Percentiles rank a stretch among this genome's conserved stretches.
Conservation (phyloP, 495 filamentous ascomycete genomes). For the Aspergillus panamensis region DNA sequence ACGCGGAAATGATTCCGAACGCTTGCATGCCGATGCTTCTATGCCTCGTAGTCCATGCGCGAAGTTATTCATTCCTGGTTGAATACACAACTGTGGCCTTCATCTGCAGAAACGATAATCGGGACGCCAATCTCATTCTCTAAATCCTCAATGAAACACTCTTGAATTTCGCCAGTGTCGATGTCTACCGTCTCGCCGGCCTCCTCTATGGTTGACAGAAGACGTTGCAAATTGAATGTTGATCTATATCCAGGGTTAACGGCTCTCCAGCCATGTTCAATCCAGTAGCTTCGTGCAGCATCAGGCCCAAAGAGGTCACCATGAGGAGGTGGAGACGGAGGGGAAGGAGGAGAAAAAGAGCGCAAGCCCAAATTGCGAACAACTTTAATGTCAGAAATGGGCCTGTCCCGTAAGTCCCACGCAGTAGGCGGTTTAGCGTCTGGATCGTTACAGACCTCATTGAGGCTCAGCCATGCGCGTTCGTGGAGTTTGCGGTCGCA, state of each 20-base stretch:
- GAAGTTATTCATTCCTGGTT: too few species aligned
- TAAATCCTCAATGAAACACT: not conserved
- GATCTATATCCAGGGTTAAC: not conserved
- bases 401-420: slow-evolving; percentile 18
- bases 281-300: not conserved
- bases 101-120: not conserved
- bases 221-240: not conserved
- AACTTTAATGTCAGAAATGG: slow-evolving; percentile 8
- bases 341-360: not conserved
- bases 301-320: not conserved
- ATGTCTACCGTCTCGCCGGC: slow-evolving; percentile 6
- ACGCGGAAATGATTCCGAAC: not conserved
- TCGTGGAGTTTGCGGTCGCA: slow-evolving; percentile 46
- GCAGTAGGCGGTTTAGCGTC: slow-evolving; percentile 19
- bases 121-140: not conserved
- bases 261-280: not conserved
- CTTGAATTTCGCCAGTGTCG: not conserved
- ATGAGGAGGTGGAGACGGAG: not conserved
- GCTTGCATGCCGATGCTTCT: not conserved
- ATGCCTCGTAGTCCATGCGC: not conserved
- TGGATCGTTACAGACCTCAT: slow-evolving; percentile 36
- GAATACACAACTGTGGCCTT: not conserved
- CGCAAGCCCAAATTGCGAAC: slow-evolving; percentile 17
- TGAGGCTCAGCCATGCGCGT: slow-evolving; percentile 47
- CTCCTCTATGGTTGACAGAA: slow-evolving; percentile 15